phyloP scores from a whole-genome alignment of 2,329 filamentous ascomycete genomes.

The Aureobasidium mangrovei region DNA sequence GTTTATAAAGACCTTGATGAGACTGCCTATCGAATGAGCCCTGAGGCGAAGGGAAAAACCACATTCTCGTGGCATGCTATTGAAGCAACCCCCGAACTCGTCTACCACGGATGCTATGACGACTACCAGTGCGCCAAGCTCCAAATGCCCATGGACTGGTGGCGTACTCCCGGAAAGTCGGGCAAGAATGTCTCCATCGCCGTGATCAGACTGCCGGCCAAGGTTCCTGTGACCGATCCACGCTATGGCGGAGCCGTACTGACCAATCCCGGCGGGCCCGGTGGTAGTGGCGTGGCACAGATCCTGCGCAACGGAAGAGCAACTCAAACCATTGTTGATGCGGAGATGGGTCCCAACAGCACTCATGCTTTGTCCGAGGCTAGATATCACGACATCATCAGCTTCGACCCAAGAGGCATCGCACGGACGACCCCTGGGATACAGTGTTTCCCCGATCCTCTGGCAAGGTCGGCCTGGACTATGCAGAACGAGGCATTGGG shows the following conservation, averaged over 20 bases:
- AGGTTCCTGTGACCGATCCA: constrained; percentile 31
- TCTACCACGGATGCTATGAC: constrained; percentile 31
- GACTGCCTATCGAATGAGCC: background rate
- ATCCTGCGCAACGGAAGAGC: constrained; percentile 27
- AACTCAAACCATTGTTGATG: constrained; percentile 30
- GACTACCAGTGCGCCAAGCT: constrained; percentile 41
- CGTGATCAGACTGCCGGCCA: constrained; percentile 38
- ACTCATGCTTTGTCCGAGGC: constrained; percentile 15
- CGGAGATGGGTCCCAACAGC: background rate
- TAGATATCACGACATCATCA: constrained; percentile 31
- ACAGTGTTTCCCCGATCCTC: constrained; percentile 28
- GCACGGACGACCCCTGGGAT: constrained; percentile 28
- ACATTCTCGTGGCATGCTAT: background rate
- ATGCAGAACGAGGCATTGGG: constrained; percentile 29
- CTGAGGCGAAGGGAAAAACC: background rate
- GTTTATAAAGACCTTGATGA: background rate
- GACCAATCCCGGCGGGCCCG: constrained; percentile 38
- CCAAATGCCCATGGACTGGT: constrained; percentile 40
- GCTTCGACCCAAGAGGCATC: constrained; percentile 35
- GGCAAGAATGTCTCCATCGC: constrained; percentile 35
- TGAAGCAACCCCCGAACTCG: background rate
- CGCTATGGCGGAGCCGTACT: constrained; percentile 40
- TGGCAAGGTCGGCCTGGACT: constrained; percentile 23
- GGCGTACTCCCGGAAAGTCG: constrained; percentile 20
- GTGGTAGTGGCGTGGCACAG: constrained; percentile 34